Evolutionary conservation across 106 monocot genomes (phyloP), one percentile per base, ranked within the genome.

Genomic region (Ottelia alismoides): DNA sequence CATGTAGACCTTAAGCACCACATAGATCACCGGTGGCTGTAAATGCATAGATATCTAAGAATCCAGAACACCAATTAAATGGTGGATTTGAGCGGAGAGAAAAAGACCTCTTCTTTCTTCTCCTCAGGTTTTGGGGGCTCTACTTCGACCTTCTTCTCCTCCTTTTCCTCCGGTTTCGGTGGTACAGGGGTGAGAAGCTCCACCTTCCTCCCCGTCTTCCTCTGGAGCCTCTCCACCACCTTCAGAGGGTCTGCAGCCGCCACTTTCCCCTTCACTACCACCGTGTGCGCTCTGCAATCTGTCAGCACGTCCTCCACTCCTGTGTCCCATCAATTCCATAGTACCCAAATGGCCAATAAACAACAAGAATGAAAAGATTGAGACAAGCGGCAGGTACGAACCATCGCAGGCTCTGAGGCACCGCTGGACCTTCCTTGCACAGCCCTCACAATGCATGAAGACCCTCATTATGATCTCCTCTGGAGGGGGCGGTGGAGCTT

Each of bases 201-300:
- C n/a, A n/a, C n/a, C n/a, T n/a, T n/a, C n/a, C n/a, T n/a, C n/a
- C n/a, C n/a, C n/a, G n/a, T n/a, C n/a, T n/a, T n/a, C n/a, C n/a
- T n/a, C n/a, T n/a, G n/a, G n/a, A n/a, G n/a, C n/a, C n/a, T n/a
- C n/a, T n/a, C n/a, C n/a, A n/a, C n/a, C n/a, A n/a, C n/a, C n/a
- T n/a, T n/a, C n/a, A n/a, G n/a, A n/a, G 89, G 89, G 49, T 89
- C 80, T 56, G 67, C 76, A 2, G 79, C 88, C 25, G 76, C 83
- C 54, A 63, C 68, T 63, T 60, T 79, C 59, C 83, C 89, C 62
- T 89, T 84, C 64, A 77, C 83, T 27, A 77, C 65, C 67, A 89
- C 88, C 69, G 53, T 83, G 53, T 79, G 72, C 7, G 62, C 65
- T 57, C 51, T 67, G 21, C 76, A 79, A 30, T 89, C 88, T 5